Percentiles rank a stretch among this genome's conserved stretches.
These are phyloP conservation scores for Tylopilus subfusipes DNA, from an alignment of 768 basidiomycete species.

Conservation along the genomic window DNA sequence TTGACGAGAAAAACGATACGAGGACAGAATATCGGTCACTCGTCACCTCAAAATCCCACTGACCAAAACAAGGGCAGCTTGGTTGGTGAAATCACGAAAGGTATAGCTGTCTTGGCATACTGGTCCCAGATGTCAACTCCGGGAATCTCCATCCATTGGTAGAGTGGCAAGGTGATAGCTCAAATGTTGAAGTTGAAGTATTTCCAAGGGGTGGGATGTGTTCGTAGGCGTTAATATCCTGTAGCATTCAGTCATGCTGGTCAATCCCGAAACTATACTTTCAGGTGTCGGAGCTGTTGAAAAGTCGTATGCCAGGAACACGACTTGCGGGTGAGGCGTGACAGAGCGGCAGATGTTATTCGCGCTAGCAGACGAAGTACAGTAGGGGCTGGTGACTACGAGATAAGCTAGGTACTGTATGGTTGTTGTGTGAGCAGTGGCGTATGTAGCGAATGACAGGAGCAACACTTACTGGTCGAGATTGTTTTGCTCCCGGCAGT, in stretches of 20 bases:
- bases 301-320: too few relatives aligned
- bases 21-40: not conserved
- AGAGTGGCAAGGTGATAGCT: not conserved
- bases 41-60: not conserved
- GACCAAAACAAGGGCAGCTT: not conserved
- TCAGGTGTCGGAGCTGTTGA: not conserved
- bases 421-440: too few relatives aligned
- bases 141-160: not conserved
- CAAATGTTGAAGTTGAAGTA: constrained; percentile 60
- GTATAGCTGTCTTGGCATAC: not conserved
- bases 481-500: constrained; percentile 79
- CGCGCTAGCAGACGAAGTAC: too few relatives aligned
- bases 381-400: too few relatives aligned
- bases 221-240: constrained; percentile 52
- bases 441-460: too few relatives aligned
- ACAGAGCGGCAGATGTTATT: too few relatives aligned
- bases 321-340: too few relatives aligned
- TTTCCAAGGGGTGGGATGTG: constrained; percentile 45
- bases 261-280: not conserved
- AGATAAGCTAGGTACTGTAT: too few relatives aligned
- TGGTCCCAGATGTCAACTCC: too few relatives aligned
- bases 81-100: not conserved
- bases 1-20: not conserved
- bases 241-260: constrained; percentile 51
- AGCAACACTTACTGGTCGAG: constrained; percentile 68